phyloP scores from a whole-genome alignment of 2,329 filamentous ascomycete genomes.

The Colletotrichum liaoningense region DNA sequence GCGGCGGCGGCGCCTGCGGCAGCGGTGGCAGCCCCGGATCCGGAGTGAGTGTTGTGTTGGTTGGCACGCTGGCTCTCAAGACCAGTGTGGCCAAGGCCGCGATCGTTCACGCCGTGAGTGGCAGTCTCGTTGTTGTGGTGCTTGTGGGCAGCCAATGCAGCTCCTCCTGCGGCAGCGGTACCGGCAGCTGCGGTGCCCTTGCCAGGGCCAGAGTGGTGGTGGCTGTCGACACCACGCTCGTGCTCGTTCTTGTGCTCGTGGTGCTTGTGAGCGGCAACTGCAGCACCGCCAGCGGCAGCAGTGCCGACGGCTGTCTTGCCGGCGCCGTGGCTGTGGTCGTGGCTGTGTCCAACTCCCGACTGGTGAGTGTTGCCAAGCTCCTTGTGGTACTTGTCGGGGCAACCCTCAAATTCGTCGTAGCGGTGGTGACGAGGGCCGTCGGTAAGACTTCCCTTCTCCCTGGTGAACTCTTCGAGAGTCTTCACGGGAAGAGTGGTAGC shows the following conservation, averaged over 20 bases:
- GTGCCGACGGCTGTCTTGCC: not conserved
- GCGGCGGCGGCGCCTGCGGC: not conserved
- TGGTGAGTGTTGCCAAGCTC: slow-evolving; percentile 32
- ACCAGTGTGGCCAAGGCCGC: not conserved
- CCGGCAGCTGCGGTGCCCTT: slow-evolving; percentile 7
- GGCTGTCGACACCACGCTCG: not conserved
- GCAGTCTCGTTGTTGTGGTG: not conserved
- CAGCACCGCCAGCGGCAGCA: not conserved
- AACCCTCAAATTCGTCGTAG: slow-evolving; percentile 61
- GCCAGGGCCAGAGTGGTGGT: not conserved
- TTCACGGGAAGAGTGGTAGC: slow-evolving; percentile 73
- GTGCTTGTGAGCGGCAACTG: not conserved
- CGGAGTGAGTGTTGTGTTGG: not conserved
- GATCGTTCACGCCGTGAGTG: not conserved
- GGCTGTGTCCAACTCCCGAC: not conserved
- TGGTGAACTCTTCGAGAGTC: slow-evolving; percentile 72
- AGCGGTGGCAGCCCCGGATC: not conserved
- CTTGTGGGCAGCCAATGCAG: not conserved
- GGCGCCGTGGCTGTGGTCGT: not conserved
- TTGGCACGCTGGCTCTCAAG: not conserved
- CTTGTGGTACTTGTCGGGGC: slow-evolving; percentile 60
- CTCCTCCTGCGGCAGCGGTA: not conserved
- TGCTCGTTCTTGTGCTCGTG: slow-evolving; percentile 1
- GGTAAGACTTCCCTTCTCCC: slow-evolving; percentile 58
- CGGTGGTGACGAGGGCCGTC: slow-evolving; percentile 48